phyloP scores from a whole-genome alignment of 2,329 filamentous ascomycete species.

The Colletotrichum simmondsii region DNA sequence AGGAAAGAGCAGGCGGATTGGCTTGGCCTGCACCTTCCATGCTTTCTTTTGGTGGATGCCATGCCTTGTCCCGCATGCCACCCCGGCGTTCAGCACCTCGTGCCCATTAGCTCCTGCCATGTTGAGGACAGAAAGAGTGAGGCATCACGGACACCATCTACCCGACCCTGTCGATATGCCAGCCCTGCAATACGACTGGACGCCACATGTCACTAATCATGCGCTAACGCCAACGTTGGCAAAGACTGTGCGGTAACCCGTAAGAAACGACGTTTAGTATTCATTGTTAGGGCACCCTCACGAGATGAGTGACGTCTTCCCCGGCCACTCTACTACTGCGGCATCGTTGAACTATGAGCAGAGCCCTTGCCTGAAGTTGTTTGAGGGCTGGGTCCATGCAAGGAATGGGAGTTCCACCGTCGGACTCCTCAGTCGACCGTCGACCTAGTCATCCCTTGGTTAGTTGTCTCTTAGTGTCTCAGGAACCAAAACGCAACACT shows the following conservation, averaged over 20 bases:
- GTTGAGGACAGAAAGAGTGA: not conserved
- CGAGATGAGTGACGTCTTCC: not conserved
- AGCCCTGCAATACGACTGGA: constrained; percentile 20
- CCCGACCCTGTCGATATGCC: not conserved
- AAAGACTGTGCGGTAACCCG: not conserved
- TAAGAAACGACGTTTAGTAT: not conserved
- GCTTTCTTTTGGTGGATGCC: not conserved
- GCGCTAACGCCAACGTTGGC: constrained; percentile 19
- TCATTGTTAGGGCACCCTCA: not conserved
- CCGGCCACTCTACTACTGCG: not conserved
- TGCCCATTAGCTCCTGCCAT: not conserved
- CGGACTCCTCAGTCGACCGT: not conserved
- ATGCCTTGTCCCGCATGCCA: constrained; percentile 5
- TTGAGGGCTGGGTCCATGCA: not conserved
- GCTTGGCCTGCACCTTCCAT: too few relatives aligned
- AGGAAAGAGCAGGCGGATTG: not conserved
- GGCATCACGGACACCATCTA: not conserved
- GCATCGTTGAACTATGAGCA: not conserved
- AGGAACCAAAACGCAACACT: not conserved
- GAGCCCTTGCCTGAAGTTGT: not conserved
- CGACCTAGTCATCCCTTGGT: not conserved
- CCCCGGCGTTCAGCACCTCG: not conserved
- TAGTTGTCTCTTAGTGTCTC: constrained; percentile 3
- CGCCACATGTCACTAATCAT: constrained; percentile 12
- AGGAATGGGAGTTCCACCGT: not conserved